Evolutionary conservation across 73 alveolate genomes (phyloP).

Genomic region (Diophrys sp.): DNA sequence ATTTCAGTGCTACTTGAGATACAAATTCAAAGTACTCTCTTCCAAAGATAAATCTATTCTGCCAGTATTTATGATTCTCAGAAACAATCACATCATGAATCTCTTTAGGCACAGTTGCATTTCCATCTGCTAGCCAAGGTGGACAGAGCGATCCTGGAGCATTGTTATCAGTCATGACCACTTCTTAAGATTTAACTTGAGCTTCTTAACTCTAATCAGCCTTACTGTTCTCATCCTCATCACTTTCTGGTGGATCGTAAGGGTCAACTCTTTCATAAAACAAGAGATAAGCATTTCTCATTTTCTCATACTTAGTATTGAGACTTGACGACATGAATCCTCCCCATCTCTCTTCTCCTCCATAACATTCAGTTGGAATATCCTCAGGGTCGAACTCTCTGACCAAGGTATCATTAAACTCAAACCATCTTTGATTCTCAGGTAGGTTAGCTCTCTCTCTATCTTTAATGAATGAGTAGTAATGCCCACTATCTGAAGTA

Average conservation of each 20-base stretch:
- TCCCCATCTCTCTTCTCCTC: constrained; percentile 80
- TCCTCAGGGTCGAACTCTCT: constrained; percentile 75
- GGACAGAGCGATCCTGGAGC: no score
- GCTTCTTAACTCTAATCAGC: constrained; percentile 47
- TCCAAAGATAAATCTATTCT: constrained; percentile 56
- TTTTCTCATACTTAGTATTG: constrained; percentile 50
- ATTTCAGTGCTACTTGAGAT: constrained; percentile 21
- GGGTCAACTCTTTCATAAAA: constrained; percentile 77
- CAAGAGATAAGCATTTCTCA: constrained; percentile 81
- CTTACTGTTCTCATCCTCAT: constrained; percentile 30
- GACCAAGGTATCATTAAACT: constrained; percentile 88
- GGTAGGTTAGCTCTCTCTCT: constrained; percentile 51
- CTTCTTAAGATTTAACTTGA: constrained; percentile 51
- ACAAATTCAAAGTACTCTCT: constrained; percentile 63
- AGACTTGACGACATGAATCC: constrained; percentile 23
- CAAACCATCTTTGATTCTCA: constrained; percentile 85
- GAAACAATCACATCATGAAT: no score
- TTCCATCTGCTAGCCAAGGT: no score
- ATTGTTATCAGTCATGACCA: no score
- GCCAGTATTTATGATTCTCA: no score
- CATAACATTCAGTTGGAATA: constrained; percentile 86
- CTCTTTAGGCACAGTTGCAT: no score
- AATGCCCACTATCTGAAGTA: constrained; percentile 96
- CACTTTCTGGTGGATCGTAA: constrained; percentile 18
- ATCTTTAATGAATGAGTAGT: constrained; percentile 93